Percentiles rank a stretch among this genome's conserved stretches.
Conservation (phyloP, 352 stramenopile genomes). For the Globisporangium acanthophoron region DNA sequence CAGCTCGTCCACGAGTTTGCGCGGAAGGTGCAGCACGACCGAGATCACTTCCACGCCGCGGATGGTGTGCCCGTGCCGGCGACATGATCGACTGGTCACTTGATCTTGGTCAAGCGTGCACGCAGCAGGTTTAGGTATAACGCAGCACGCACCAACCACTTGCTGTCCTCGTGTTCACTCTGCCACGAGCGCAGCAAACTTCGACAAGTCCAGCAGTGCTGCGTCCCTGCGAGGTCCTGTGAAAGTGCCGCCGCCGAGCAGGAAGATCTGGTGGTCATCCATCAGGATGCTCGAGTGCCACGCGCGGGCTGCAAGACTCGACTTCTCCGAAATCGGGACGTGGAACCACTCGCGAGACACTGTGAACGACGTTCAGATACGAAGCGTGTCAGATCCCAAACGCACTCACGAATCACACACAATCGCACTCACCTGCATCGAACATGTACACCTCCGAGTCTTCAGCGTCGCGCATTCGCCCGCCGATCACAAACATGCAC, state of each 20-base stretch:
- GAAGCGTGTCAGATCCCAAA: not conserved
- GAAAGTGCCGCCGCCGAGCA: constrained; percentile 58
- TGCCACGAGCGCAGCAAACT: constrained; percentile 19
- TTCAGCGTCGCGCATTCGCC: constrained; percentile 38
- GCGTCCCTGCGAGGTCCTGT: constrained; percentile 49
- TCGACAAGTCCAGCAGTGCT: constrained; percentile 39
- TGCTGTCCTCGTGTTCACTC: not conserved
- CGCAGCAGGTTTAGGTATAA: not conserved
- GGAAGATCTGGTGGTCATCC: constrained; percentile 26
- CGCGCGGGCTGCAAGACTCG: constrained; percentile 32
- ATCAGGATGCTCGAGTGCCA: constrained; percentile 65
- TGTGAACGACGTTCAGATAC: not conserved
- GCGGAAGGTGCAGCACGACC: constrained; percentile 26
- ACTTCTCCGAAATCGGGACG: constrained; percentile 28
- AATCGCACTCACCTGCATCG: constrained; percentile 24
- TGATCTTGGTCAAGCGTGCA: not conserved
- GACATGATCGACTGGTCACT: constrained; percentile 1
- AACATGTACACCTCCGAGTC: constrained; percentile 49
- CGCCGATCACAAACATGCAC: constrained; percentile 60
- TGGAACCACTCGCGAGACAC: constrained; percentile 33
- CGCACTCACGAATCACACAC: not conserved
- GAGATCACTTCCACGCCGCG: constrained; percentile 10
- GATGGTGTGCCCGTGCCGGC: constrained; percentile 5
- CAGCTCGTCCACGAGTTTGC: constrained; percentile 45
- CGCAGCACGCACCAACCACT: not conserved